Base-by-base conservation (phyloP, 345 rosid species). In the Lenwebbia sp. region DNA sequence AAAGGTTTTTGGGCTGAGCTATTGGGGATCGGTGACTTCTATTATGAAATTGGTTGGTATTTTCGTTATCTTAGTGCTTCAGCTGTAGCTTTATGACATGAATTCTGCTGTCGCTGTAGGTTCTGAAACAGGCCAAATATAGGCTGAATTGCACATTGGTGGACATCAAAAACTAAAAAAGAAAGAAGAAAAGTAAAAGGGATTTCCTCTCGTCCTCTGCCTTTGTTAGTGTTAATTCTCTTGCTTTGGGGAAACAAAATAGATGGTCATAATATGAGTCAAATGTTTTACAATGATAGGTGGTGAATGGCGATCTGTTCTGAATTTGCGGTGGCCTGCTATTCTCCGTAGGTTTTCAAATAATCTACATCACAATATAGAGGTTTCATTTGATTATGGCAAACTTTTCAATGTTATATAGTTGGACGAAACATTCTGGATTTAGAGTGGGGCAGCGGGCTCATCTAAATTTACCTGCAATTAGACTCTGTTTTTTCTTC, bases 1-100 rank as follows among this genome's bases (percentile, higher is more conserved):
- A 97, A 96, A 89, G 98, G 98, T 56, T 95, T 96, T 86, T 96
- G 98, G 98, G 98, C 97, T 50, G 99, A 97, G 94, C 95, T 95
- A 54, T 90, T 95, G n/a, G 98, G 98, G 58, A 96, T 97, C 56
- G 98, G 99, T 88, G 98, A 97, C 92, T 95, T 97, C 93, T 96
- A 95, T 86, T 96, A 96, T 87, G 98, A 96, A 89, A 94, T 96
- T 85, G 99, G 98, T 94, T 50, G 40, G 94, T 90, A 54, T 60
- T 54, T 23, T 84, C 28, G 12, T 84, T 54, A 7, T 75, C 50
- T 55, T 54, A 60, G 41, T 26, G 81, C 53, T 54, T 82, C 17
- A 19, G 47, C 5, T 21, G 81, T 70, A 37, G n/a, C 26, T 49
- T 40, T 37, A 50, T 50, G 52, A 50, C 52, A 50, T 50, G 13